These are phyloP conservation scores for Tolypocladium capitatum DNA, from an alignment of 2,329 filamentous ascomycete genomes.

Conservation along the genomic window DNA sequence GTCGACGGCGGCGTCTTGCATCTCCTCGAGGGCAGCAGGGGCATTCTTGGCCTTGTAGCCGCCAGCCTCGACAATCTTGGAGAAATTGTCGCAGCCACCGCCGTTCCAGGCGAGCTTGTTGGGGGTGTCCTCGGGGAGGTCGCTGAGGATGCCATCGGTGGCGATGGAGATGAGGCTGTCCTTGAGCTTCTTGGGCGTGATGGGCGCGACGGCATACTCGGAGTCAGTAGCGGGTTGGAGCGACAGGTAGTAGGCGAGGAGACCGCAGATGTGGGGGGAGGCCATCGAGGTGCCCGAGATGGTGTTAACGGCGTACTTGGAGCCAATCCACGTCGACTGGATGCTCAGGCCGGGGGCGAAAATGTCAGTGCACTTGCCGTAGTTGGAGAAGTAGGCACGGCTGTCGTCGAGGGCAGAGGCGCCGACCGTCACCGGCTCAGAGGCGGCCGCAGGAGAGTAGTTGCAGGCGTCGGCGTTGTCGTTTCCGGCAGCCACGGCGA, in stretches of 20 bases:
- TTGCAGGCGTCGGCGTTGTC: slow-evolving; percentile 99
- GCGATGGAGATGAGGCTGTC: slow-evolving; percentile 70
- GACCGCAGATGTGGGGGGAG: slow-evolving; percentile 90
- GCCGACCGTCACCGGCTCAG: slow-evolving; percentile 88
- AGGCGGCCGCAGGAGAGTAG: slow-evolving; percentile 91
- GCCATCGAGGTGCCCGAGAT: slow-evolving; percentile 99
- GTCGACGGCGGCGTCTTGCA: slow-evolving; percentile 46
- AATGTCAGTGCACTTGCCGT: slow-evolving; percentile 97
- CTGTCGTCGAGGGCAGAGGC: slow-evolving; percentile 86
- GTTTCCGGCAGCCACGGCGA: slow-evolving; percentile 95
- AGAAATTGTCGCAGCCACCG: slow-evolving; percentile 86
- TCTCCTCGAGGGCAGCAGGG: slow-evolving; percentile 37
- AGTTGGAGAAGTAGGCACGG: slow-evolving; percentile 99
- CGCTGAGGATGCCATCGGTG: slow-evolving; percentile 63
- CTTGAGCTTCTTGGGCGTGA: slow-evolving; percentile 94
- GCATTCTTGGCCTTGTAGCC: slow-evolving; percentile 47
- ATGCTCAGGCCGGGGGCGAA: slow-evolving; percentile 97
- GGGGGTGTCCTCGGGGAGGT: slow-evolving; percentile 73
- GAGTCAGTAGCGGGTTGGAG: slow-evolving; percentile 86
- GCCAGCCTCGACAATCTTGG: slow-evolving; percentile 62
- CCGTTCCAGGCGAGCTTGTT: slow-evolving; percentile 99
- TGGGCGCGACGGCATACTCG: slow-evolving; percentile 74
- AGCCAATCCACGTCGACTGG: slow-evolving; percentile 95
- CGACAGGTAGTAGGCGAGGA: slow-evolving; percentile 94
- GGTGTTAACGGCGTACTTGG: slow-evolving; percentile 91